Base-by-base conservation (phyloP, 768 basidiomycete species). In the Boletellus sp. region DNA sequence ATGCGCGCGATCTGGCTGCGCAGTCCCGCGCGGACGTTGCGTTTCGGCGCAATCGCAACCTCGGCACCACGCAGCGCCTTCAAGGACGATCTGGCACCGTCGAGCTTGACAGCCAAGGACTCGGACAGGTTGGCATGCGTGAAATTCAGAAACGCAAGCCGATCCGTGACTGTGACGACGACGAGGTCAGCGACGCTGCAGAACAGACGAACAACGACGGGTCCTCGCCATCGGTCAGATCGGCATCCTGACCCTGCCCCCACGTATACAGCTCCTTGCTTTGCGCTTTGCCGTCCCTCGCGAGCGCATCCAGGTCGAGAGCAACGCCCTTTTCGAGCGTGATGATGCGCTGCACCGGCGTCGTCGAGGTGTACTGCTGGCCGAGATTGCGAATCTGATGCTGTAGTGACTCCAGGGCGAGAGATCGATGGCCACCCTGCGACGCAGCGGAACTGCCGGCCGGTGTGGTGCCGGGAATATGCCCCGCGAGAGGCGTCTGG, bases 221-320 rank as follows among this genome's bases (percentile, higher is more conserved):
- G 32, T 42, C 17, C 76, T 39, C 48, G 84, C 87, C 85, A 71
- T 90, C 90, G 60, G 80, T 90, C 64, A 93, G 52, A 72, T 93
- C 90, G 17, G 78, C 74, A 6, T 70, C 66, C 58, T 91, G 85
- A 1, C 63, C 60, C 64, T 91, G 89, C 12, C 90, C 90, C 90
- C 90, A 93, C 13, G 78, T 79, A 59, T 90, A 93, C 22, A 92
- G 71, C 52, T 92, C 91, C 68, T 91, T 92, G 76, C 87, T 88
- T 62, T 84, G 81, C 1, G 78, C 70, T 62, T 90, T 84, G 8
- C 76, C 61, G 59, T 90, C 83, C 55, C 85, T 79, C 3, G 82
- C 73, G 26, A 84, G 67, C 50, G 74, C 76, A 56, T 90, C 85
- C 59, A 80, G 78, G 66, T 89, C 87, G 56, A 93, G 76, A 17